Base-by-base conservation (phyloP, 805 yeast species). In the Candida chauliodis region DNA sequence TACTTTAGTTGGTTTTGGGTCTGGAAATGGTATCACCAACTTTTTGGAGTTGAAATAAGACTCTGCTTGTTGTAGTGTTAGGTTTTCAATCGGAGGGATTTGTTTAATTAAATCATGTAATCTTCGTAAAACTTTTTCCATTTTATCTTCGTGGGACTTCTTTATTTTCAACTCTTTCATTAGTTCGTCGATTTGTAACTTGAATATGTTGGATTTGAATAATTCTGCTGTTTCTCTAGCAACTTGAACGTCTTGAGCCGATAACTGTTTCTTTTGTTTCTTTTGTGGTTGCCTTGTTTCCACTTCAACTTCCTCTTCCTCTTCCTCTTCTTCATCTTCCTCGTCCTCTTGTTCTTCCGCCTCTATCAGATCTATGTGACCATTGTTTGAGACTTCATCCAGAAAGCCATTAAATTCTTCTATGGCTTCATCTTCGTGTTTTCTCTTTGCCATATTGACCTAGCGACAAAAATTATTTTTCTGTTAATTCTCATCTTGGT, bases 141-240 rank as follows among this genome's bases (percentile, higher is more conserved):
- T 78, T 34, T 71, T 68, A 36, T 75, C 56, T 30, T 83, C 74
- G 52, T 82, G 81, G 13, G 76, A 60, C 14, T 86, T 91, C 50
- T 84, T 84, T 28, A 90, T 59, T 49, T 78, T 76, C 28, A 91
- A 76, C 59, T 91, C 98, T 48, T 78, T 76, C 49, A 93, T 66
- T 28, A 93, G 68, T 56, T 90, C 98, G 61, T 90, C 98, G 44
- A 93, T 89, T 65, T 93, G 96, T 41, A 93, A 63, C 59, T 93
- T 93, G 79, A 93, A 91, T 39, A 93, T 89, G 61, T 90, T 93
- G 7, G 96, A 88, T 55, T 90, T 88, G 78, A 90, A 93, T 32
- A 91, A 66, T 58, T 90, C 97, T 1, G 95, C 93, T 1, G 97
- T 86, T 58, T 90, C 97, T 51, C 95, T 75, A 0, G 96, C 96